Evolutionary conservation across 1,139 yeast species (phyloP).

Genomic region (Magnusiomyces clavatus): DNA sequence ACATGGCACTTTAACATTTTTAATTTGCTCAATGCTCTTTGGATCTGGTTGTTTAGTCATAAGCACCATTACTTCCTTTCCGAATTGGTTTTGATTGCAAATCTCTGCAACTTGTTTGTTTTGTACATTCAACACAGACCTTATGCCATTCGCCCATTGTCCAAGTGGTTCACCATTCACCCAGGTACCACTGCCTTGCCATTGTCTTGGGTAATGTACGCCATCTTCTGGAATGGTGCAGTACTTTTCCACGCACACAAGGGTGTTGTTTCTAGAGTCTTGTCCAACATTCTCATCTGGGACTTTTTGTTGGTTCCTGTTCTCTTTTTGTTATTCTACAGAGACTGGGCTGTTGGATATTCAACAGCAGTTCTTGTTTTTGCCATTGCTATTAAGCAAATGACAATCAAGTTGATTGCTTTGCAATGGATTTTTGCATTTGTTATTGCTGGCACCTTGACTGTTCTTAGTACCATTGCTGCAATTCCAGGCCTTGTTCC

Average conservation of each 20-base stretch:
- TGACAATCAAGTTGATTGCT: slow-evolving; percentile 60
- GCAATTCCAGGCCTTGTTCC: slow-evolving; percentile 26
- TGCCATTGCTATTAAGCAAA: slow-evolving; percentile 64
- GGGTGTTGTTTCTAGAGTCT: slow-evolving; percentile 49
- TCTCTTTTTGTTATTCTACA: slow-evolving; percentile 47
- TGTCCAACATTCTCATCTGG: slow-evolving; percentile 74
- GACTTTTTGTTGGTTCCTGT: slow-evolving; percentile 62
- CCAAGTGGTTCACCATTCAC: slow-evolving; percentile 52
- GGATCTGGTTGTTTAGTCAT: slow-evolving; percentile 54
- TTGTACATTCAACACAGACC: slow-evolving; percentile 57
- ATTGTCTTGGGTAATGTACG: slow-evolving; percentile 63
- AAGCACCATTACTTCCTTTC: slow-evolving; percentile 47
- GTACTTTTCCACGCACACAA: slow-evolving; percentile 44
- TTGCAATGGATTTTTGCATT: slow-evolving; percentile 82
- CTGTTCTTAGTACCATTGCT: slow-evolving; percentile 41
- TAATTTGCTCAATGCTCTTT: slow-evolving; percentile 50
- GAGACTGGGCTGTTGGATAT: slow-evolving; percentile 68
- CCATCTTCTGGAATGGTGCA: slow-evolving; percentile 80
- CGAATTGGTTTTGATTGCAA: slow-evolving; percentile 49
- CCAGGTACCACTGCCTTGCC: slow-evolving; percentile 63
- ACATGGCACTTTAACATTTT: slow-evolving; percentile 58
- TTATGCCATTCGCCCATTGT: slow-evolving; percentile 44
- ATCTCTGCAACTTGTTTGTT: slow-evolving; percentile 49
- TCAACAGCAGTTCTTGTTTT: slow-evolving; percentile 49
- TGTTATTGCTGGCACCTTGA: slow-evolving; percentile 48